Evolutionary conservation across 306 rosid genomes (phyloP).

Genomic region (Boehmeria nivea): DNA sequence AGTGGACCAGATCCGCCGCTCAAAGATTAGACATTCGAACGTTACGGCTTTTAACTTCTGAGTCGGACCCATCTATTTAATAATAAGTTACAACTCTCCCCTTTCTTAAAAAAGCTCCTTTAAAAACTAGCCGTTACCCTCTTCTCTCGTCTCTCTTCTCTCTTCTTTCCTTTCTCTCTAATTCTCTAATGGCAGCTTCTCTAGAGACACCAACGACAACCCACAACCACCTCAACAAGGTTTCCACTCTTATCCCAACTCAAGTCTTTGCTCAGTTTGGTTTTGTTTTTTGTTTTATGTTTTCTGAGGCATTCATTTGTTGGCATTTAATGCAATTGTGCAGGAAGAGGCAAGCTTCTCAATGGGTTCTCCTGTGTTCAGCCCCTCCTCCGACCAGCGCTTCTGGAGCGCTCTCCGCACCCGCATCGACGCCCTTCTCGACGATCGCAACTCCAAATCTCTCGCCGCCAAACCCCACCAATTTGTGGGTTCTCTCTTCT

Average conservation of each 20-base stretch:
- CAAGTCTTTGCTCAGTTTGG: background rate
- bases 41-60: constrained; percentile 24
- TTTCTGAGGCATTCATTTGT: background rate
- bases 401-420: constrained; percentile 66
- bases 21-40: constrained; percentile 33
- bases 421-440: constrained; percentile 45
- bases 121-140: constrained; percentile 74
- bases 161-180: background rate
- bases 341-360: constrained; percentile 26
- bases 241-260: constrained; percentile 13
- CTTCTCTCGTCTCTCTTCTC: constrained; percentile 5
- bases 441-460: constrained; percentile 24
- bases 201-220: constrained; percentile 41
- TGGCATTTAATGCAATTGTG: background rate
- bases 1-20: constrained; percentile 12
- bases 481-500: background rate
- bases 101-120: constrained; percentile 15
- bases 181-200: constrained; percentile 45
- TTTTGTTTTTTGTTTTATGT: background rate
- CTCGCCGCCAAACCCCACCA: background rate
- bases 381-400: constrained; percentile 72
- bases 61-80: constrained; percentile 19
- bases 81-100: constrained; percentile 4
- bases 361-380: constrained; percentile 42
- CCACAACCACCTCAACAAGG: constrained; percentile 39